These are phyloP conservation scores for Lepidium sativum DNA, from an alignment of 345 rosid genomes.

Conservation along the genomic window DNA sequence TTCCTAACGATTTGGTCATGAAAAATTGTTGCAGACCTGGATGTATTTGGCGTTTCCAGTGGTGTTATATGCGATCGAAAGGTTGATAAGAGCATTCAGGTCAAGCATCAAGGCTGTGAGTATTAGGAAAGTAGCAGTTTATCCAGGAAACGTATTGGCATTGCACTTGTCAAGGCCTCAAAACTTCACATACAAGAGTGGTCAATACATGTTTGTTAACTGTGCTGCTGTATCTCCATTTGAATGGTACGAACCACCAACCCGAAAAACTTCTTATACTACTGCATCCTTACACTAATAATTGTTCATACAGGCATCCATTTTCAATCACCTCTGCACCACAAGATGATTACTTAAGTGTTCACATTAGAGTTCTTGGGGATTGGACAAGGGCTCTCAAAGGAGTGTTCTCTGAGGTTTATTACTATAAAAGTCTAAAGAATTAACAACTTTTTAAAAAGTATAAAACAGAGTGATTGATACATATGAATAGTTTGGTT, in stretches of 20 bases:
- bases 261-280: neutral
- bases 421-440: neutral
- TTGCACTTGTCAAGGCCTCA: slow-evolving; percentile 68
- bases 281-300: neutral
- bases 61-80: slow-evolving; percentile 46
- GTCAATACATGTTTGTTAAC: slow-evolving; percentile 76
- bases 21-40: slow-evolving; percentile 47
- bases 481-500: neutral
- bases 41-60: slow-evolving; percentile 68
- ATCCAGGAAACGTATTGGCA: slow-evolving; percentile 77
- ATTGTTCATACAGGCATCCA: slow-evolving; percentile 54
- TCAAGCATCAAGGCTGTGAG: slow-evolving; percentile 61
- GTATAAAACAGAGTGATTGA: too few relatives aligned
- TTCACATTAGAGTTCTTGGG: slow-evolving; percentile 65
- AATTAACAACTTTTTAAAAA: too few relatives aligned
- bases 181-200: slow-evolving; percentile 75
- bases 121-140: slow-evolving; percentile 56
- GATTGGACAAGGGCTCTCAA: slow-evolving; percentile 76
- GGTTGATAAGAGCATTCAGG: slow-evolving; percentile 57
- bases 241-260: slow-evolving; percentile 43
- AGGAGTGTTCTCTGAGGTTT: slow-evolving; percentile 61
- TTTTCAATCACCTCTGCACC: slow-evolving; percentile 89
- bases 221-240: slow-evolving; percentile 81
- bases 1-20: neutral
- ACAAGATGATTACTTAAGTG: slow-evolving; percentile 64